Base-by-base conservation (phyloP, 345 rosid species). In the Moringa oleifera region DNA sequence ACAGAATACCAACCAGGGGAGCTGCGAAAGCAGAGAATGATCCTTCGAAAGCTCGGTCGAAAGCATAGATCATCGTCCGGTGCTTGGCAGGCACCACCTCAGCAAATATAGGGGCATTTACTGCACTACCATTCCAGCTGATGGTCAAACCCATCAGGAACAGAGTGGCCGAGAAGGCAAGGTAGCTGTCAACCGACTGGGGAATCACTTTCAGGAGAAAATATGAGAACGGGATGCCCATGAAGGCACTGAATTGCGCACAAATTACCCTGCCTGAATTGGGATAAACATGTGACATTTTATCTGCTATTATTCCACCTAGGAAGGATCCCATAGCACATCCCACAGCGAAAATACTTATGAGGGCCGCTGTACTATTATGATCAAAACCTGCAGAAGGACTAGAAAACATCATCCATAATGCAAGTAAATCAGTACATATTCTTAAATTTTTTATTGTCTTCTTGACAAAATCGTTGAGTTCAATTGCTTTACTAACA, bases 11-110 rank as follows among this genome's bases (percentile, higher is more conserved):
- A 8, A 94, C 99, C 83, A 94, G 69, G 0, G 96, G 97, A 7
- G 99, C 96, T n/a, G 97, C 97, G 23, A 94, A 78, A 25, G 99
- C 82, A 2, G 99, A 94, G 74, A 94, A 89, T 0, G 96, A 86
- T 22, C 85, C 96, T 77, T 94, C 97, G 0, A 94, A 79, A 60
- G 99, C 97, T 0, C 99, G 85, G 56, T 94, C 94, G 20, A 90
- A 94, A 0, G 97, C 97, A 21, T 94, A 94, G 57, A 94, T 88
- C 99, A 94, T 94, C 0, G 96, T 90, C 20, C 97, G 81, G 68
- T 93, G 96, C 69, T 74, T 88, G n/a, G 83, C 67, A 12, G 99
- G 97, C 13, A 90, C 95, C 0, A 94, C 97, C 72, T 94, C 97
- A 0, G 99, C 99, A 57, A 94, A 90, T 79, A 90, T 94, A 0